These are phyloP conservation scores for Endoconidiophora laricicola DNA, from an alignment of 2,329 filamentous ascomycete species.

Conservation along the genomic window DNA sequence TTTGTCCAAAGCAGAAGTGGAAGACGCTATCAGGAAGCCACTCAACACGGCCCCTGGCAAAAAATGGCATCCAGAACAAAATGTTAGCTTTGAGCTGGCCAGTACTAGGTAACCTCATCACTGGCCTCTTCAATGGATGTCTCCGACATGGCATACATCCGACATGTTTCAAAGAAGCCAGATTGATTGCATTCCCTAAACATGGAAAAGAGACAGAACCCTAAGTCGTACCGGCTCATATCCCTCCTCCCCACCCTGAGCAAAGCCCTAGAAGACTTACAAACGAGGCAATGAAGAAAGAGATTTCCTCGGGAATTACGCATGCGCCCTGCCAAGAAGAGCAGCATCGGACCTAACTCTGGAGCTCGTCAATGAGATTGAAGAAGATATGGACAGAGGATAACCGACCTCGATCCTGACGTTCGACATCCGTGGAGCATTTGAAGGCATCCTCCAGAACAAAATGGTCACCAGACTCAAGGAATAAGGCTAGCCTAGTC, in stretches of 20 bases:
- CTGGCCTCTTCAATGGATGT: not conserved
- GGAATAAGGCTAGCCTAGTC: conserved; percentile 11
- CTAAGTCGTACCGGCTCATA: conserved; percentile 16
- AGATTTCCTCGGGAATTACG: conserved; percentile 15
- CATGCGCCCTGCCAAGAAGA: conserved; percentile 16
- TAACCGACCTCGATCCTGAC: not conserved
- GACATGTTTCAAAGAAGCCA: not conserved
- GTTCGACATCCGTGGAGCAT: conserved; percentile 10
- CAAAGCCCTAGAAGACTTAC: conserved; percentile 17
- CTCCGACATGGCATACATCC: not conserved
- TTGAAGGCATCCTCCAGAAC: conserved; percentile 14
- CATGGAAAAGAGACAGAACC: conserved; percentile 14
- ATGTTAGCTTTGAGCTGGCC: not conserved
- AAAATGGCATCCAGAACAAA: conserved; percentile 2
- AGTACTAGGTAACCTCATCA: conserved; percentile 14
- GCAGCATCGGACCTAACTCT: conserved; percentile 14
- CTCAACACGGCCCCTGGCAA: conserved; percentile 1
- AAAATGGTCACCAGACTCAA: conserved; percentile 13
- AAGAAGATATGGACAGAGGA: not conserved
- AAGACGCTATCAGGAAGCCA: not conserved
- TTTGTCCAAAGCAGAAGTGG: not conserved
- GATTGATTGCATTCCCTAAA: not conserved
- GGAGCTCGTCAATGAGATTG: conserved; percentile 10
- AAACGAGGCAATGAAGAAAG: conserved; percentile 14
- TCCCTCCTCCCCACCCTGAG: conserved; percentile 17